Evolutionary conservation across 169 alveolate species (phyloP).

Genomic region (Eimeria brunetti): DNA sequence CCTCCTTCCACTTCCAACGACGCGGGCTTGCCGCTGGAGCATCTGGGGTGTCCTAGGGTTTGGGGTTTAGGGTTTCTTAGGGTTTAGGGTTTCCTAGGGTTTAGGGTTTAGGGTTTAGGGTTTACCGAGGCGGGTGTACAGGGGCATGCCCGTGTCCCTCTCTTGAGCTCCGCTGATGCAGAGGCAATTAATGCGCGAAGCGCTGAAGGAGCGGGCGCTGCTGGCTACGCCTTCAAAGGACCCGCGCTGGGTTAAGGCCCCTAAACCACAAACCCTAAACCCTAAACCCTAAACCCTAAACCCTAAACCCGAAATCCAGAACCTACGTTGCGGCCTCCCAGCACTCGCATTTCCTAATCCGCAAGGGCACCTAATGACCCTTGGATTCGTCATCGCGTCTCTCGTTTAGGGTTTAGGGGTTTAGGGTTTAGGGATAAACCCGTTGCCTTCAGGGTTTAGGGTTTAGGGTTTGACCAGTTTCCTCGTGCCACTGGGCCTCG

Average conservation of each 20-base stretch:
- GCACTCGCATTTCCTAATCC: not conserved
- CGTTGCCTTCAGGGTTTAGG: not conserved
- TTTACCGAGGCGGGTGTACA: slow-evolving; percentile 31
- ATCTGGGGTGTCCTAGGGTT: not conserved
- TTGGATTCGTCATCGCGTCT: not conserved
- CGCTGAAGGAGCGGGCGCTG: slow-evolving; percentile 12
- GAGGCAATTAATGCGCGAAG: not conserved
- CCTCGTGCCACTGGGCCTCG: slow-evolving; percentile 89
- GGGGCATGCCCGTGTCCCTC: slow-evolving; percentile 24
- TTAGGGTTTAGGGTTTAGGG: slow-evolving; percentile 28
- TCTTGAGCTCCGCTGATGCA: slow-evolving; percentile 24
- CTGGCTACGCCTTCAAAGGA: slow-evolving; percentile 37
- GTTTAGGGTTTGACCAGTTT: slow-evolving; percentile 83
- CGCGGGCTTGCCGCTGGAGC: not conserved
- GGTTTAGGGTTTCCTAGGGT: too few relatives aligned
- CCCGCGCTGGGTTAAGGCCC: slow-evolving; percentile 26
- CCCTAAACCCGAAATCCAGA: not conserved
- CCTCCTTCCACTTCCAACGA: not conserved
- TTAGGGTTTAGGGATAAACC: too few relatives aligned
- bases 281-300: not conserved
- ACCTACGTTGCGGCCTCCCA: not conserved
- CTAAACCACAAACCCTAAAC: not conserved
- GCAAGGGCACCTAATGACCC: not conserved
- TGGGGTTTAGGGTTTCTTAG: not conserved
- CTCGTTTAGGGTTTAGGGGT: too few relatives aligned